These are phyloP conservation scores for Sarocladium brachiariae DNA, from an alignment of 2,329 filamentous ascomycete species.

Conservation along the genomic window DNA sequence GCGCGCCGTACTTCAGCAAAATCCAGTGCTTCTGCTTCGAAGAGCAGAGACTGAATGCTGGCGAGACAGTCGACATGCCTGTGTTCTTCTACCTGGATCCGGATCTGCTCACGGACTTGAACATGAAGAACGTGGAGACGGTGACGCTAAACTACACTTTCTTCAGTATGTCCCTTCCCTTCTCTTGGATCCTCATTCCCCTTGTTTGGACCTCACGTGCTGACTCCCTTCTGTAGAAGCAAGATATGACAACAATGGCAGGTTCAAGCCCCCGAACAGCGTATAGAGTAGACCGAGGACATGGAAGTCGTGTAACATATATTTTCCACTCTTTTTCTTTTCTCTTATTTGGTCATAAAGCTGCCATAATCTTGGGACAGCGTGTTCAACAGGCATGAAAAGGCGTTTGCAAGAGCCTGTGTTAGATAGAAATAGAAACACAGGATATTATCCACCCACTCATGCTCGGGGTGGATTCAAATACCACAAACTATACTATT, in stretches of 20 bases:
- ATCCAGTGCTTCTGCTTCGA: slow-evolving; percentile 99
- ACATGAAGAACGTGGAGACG: slow-evolving; percentile 90
- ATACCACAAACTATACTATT: neutral
- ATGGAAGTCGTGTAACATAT: neutral
- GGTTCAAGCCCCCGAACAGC: slow-evolving; percentile 29
- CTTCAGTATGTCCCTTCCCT: slow-evolving; percentile 66
- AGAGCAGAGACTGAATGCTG: slow-evolving; percentile 87
- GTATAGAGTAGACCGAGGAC: neutral
- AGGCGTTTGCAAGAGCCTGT: neutral
- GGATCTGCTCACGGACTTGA: slow-evolving; percentile 84
- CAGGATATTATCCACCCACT: neutral
- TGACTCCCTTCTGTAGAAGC: slow-evolving; percentile 27
- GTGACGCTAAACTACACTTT: slow-evolving; percentile 97
- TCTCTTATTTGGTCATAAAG: too few relatives aligned
- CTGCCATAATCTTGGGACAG: neutral
- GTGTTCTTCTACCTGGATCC: slow-evolving; percentile 99
- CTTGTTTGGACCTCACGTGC: neutral
- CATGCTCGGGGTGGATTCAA: neutral
- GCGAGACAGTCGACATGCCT: slow-evolving; percentile 98
- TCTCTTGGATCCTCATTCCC: too few relatives aligned
- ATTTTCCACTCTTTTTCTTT: neutral
- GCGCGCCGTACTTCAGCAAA: slow-evolving; percentile 97
- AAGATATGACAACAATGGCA: slow-evolving; percentile 39
- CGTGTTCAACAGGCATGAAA: neutral
- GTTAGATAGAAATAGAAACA: neutral